Conservation (phyloP, 441 rosid genomes). For the Theobroma grandiflorum region DNA sequence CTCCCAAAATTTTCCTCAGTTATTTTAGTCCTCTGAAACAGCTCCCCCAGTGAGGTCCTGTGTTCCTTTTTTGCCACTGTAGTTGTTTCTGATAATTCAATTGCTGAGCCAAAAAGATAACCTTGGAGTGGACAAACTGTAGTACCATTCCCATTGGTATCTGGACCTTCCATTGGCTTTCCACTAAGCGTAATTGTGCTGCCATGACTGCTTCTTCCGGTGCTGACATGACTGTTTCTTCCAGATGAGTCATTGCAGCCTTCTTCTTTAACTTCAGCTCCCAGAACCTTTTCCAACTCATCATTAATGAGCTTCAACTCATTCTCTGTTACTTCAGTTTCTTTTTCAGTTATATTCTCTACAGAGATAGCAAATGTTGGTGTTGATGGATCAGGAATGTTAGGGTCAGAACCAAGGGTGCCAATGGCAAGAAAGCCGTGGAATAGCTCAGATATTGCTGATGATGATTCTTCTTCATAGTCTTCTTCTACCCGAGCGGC, state of each 20-base stretch:
- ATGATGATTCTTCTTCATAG: slow-evolving; percentile 56
- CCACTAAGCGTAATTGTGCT: slow-evolving; percentile 80
- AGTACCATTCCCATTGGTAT: slow-evolving; percentile 54
- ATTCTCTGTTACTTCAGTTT: slow-evolving; percentile 76
- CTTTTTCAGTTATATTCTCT: slow-evolving; percentile 71
- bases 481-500: slow-evolving; percentile 53
- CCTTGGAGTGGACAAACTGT: slow-evolving; percentile 76
- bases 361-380: slow-evolving; percentile 73
- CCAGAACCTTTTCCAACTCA: slow-evolving; percentile 77
- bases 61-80: slow-evolving; percentile 66
- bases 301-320: slow-evolving; percentile 77
- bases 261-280: slow-evolving; percentile 69
- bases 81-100: slow-evolving; percentile 70
- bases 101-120: slow-evolving; percentile 80
- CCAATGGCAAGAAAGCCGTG: slow-evolving; percentile 88
- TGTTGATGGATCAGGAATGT: slow-evolving; percentile 58
- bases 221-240: slow-evolving; percentile 76
- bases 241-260: slow-evolving; percentile 69
- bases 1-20: slow-evolving; percentile 52
- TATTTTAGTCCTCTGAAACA: slow-evolving; percentile 74
- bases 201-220: slow-evolving; percentile 80
- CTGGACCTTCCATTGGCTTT: slow-evolving; percentile 64
- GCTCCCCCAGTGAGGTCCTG: slow-evolving; percentile 82
- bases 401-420: slow-evolving; percentile 71
- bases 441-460: slow-evolving; percentile 66